Evolutionary conservation across 352 stramenopile genomes (phyloP), one percentile per base, ranked within the genome.

Genomic region (Globisporangium canariense): DNA sequence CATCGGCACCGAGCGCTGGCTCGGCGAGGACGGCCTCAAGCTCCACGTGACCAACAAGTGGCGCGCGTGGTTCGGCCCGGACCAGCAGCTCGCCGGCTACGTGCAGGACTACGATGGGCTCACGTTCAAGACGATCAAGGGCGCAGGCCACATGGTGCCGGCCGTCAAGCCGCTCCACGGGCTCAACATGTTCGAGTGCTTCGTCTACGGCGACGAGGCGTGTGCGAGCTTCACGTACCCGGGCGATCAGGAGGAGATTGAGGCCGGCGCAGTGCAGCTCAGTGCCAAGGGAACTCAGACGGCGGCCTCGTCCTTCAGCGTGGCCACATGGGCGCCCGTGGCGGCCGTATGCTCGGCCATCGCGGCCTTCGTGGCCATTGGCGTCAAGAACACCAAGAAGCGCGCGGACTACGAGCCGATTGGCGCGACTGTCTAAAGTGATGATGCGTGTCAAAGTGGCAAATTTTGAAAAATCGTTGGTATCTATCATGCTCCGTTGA

Each of bases 41-140:
- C 70, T 93, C 51, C 71, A 71, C 53, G 75, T 90, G 46, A 79
- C 67, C 0, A 74, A 79, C 51, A 85, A 85, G 58, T 93, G 84
- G 84, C 64, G 64, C 36, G 78, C 84, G 14, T 93, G 84, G 84
- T 90, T 90, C 54, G 82, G 82, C 20, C 80, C 82, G 0, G 84
- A 91, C 68, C 61, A 75, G 62, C 91, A 98, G 69, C 77, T 97
- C 64, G 91, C 79, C 9, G 91, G 91, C 16, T 93, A 97, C 69
- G 76, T 92, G 20, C 81, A 96, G 58, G 83, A 90, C 66, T 98
- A 89, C 69, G 70, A 96, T 1, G 86, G 83, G 4, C 57, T 98
- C 16, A 86, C 78, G 5, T 98, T 97, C 77, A 79, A 96, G 60
- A 98, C 92, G 0, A 93, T 98, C 67, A 94, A 96, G 63, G 93